Evolutionary conservation across 2,329 filamentous ascomycete species (phyloP).

Genomic region (Beauveria rudraprayagi): DNA sequence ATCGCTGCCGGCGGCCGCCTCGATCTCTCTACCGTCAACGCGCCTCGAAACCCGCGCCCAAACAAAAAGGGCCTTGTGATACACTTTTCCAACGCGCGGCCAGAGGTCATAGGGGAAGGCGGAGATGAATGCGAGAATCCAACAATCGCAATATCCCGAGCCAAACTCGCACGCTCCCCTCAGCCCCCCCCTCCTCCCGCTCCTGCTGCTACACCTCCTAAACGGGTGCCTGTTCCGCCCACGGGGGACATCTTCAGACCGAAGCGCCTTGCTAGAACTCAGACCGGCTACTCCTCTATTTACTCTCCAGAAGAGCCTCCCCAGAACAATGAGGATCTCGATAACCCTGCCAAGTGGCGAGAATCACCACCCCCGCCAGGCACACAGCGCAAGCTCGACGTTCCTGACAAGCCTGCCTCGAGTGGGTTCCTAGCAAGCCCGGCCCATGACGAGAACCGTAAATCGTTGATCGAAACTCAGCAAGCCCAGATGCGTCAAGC

Average conservation of each 20-base stretch:
- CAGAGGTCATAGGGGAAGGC: slow-evolving; percentile 82
- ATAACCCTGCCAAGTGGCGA: slow-evolving; percentile 11
- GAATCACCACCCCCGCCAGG: slow-evolving; percentile 14
- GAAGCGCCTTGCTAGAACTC: slow-evolving; percentile 45
- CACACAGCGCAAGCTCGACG: slow-evolving; percentile 16
- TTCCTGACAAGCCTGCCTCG: slow-evolving; percentile 26
- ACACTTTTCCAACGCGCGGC: slow-evolving; percentile 61
- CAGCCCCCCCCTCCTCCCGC: slow-evolving; percentile 22
- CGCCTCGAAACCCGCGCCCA: slow-evolving; percentile 37
- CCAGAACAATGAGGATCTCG: slow-evolving; percentile 12
- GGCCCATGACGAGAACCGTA: slow-evolving; percentile 43
- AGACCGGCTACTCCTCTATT: slow-evolving; percentile 44
- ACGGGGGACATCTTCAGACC: slow-evolving; percentile 40
- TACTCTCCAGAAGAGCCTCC: slow-evolving; percentile 14
- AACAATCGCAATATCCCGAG: slow-evolving; percentile 17
- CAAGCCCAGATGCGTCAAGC: slow-evolving; percentile 53
- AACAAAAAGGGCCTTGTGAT: slow-evolving; percentile 64
- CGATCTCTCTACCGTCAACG: slow-evolving; percentile 33
- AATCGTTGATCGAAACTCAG: slow-evolving; percentile 50
- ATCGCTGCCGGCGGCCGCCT: slow-evolving; percentile 29
- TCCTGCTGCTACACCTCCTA: neutral
- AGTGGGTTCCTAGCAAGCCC: slow-evolving; percentile 36
- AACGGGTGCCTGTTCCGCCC: slow-evolving; percentile 9
- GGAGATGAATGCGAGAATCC: slow-evolving; percentile 77
- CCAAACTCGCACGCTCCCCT: slow-evolving; percentile 9